Evolutionary conservation across 1,284 basidiomycete genomes (phyloP), one percentile per base, ranked within the genome.

Genomic region (Exsudoporus floridanus): DNA sequence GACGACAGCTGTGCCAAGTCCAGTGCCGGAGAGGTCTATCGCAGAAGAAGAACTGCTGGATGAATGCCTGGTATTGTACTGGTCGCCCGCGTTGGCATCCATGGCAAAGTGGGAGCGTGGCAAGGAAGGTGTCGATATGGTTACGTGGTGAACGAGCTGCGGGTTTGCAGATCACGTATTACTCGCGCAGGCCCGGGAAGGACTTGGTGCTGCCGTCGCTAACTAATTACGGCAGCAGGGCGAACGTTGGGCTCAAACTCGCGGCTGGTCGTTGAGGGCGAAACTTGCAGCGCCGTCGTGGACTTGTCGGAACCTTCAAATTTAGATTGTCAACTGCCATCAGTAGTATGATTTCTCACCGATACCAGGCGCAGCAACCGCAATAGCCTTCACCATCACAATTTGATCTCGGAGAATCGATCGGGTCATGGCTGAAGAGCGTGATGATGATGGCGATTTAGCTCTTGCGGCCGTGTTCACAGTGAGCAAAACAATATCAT

Each of bases 11-110:
- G 68, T 64, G 55, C 62, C 70, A 39, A 80, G 65, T 34, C 77
- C 77, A 53, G 76, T 74, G 30, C 75, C 70, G 48, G 77, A 72
- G 40, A 84, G 65, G 67, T 85, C 79, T 54, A 84, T 64, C 46
- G 79, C 82, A n/a, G 80, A 83, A 42, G 83, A 75, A 21, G 79
- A 78, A 35, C 62, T 66, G 33, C 46, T 53, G 18, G 53, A 42
- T 10, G 60, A 51, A 48, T 61, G 60, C 27, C 48, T 50, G 16
- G 46, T 23, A 18, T 25, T 25, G 31, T 52, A 36, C n/a, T 44
- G 45, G 30, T 35, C 19, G 33, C 46, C 50, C n/a, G n/a, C 44
- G 36, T 38, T 34, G 38, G 47, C 45, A 5, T 65, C 53, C 63
- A 65, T 65, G 2, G 37, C 28, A 37, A 36, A 28, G 21, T 23